phyloP scores from a whole-genome alignment of 768 basidiomycete genomes.

The Rhizopogon roseolus region DNA sequence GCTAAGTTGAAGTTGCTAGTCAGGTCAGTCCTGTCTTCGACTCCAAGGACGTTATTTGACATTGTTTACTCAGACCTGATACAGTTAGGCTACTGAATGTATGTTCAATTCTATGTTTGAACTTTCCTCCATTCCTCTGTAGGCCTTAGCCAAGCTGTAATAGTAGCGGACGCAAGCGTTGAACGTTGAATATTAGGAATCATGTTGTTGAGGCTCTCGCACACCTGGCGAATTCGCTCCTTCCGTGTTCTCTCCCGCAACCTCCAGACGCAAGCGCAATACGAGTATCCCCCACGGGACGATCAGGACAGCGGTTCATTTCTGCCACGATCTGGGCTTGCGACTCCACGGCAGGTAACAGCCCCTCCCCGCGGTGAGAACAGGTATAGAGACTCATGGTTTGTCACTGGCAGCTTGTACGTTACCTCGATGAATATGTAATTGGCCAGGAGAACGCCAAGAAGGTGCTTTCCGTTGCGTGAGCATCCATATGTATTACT shows the following conservation, averaged over 20 bases:
- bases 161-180: too few species aligned
- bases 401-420: slow-evolving; percentile 51
- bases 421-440: slow-evolving; percentile 85
- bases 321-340: slow-evolving; percentile 41
- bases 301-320: slow-evolving; percentile 27
- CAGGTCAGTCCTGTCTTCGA: too few species aligned
- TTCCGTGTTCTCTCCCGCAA: slow-evolving; percentile 27
- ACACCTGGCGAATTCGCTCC: slow-evolving; percentile 21
- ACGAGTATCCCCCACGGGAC: slow-evolving; percentile 33
- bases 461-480: slow-evolving; percentile 93
- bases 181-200: too few species aligned
- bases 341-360: slow-evolving; percentile 53
- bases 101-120: too few species aligned
- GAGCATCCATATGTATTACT: slow-evolving; percentile 29
- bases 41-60: neutral
- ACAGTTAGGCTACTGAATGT: neutral
- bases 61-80: neutral
- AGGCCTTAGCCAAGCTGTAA: neutral
- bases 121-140: neutral
- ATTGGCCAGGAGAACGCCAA: slow-evolving; percentile 92
- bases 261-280: slow-evolving; percentile 56
- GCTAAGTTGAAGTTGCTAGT: neutral
- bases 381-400: slow-evolving; percentile 6
- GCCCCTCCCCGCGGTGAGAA: neutral
- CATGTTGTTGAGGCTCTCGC: slow-evolving; percentile 18